Base-by-base conservation (phyloP, 805 yeast species). In the Ogataea trehalophila region DNA sequence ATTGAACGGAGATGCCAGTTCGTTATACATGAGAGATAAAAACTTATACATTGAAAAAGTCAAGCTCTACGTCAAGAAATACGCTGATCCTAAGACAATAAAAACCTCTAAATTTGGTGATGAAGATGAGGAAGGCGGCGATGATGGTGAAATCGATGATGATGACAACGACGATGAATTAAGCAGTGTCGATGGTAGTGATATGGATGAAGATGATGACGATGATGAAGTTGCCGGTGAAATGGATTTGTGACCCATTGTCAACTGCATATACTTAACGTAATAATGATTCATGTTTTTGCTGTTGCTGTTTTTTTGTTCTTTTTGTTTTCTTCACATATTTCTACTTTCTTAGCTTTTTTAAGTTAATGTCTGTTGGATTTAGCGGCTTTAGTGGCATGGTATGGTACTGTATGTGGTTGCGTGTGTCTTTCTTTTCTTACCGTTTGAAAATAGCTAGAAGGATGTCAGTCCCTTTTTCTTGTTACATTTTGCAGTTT, bases 1-100 rank as follows among this genome's bases (percentile, higher is more conserved):
- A 1, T 74, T 92, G 52, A 92, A 92, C 60, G 83, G 90, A 11
- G 94, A 87, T 50, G 98, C 98, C 0, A 87, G 95, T 6, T 80
- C 85, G 15, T 68, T 92, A 46, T 81, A 87, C 72, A 73, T 83
- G 52, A 77, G 82, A 47, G 88, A 89, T 58, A 83, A 80, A 50
- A 70, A 73, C 23, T 68, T 75, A 44, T 92, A 92, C 62, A 79
- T 77, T 43, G 80, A 73, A 44, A 82, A 79, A 55, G 95, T 94
- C 6, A 80, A 75, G 60, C 79, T 76, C 36, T 87, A 88, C 59
- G 95, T 91, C 23, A 73, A 73, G 59, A 78, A 76, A 60, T 89
- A 83, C 66, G 94, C 94, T 1, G 69, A 64, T 47, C 56, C 68
- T 70, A 53, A 49, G 59, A 51, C 57, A 64, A 56, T 66, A 45